Conservation (phyloP, 1,284 basidiomycete species). For the Cryptococcus sp. region DNA sequence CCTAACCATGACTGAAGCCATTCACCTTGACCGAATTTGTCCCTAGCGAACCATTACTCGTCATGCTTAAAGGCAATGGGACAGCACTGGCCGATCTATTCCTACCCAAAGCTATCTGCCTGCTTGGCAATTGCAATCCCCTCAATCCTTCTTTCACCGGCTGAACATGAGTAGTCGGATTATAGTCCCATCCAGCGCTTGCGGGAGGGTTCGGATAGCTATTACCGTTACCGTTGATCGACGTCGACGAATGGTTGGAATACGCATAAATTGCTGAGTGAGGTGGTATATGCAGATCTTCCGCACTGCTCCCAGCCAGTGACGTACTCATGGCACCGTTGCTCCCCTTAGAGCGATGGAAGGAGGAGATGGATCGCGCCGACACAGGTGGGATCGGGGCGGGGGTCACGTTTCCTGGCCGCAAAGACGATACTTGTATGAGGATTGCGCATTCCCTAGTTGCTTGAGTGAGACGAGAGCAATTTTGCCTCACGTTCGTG, state of each 20-base stretch:
- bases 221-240: too few relatives aligned
- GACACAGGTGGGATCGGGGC: constrained; percentile 15
- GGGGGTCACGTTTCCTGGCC: constrained; percentile 34
- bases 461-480: constrained; percentile 52
- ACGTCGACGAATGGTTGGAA: too few relatives aligned
- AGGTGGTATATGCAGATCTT: neutral
- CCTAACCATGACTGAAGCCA: neutral
- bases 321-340: neutral
- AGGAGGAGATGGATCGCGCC: constrained; percentile 15
- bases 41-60: too few relatives aligned
- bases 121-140: constrained; percentile 34
- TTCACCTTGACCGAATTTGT: too few relatives aligned
- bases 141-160: constrained; percentile 23
- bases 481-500: constrained; percentile 38
- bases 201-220: too few relatives aligned
- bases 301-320: neutral
- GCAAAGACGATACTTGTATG: constrained; percentile 49
- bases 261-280: constrained; percentile 1
- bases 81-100: constrained; percentile 20
- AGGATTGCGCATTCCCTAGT: constrained; percentile 56
- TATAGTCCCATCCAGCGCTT: neutral
- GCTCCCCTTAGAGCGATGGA: neutral
- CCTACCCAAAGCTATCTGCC: constrained; percentile 26
- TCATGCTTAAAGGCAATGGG: neutral
- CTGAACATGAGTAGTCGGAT: too few relatives aligned